Evolutionary conservation across 768 basidiomycete genomes (phyloP).

Genomic region (Melanogaster broomeanus): DNA sequence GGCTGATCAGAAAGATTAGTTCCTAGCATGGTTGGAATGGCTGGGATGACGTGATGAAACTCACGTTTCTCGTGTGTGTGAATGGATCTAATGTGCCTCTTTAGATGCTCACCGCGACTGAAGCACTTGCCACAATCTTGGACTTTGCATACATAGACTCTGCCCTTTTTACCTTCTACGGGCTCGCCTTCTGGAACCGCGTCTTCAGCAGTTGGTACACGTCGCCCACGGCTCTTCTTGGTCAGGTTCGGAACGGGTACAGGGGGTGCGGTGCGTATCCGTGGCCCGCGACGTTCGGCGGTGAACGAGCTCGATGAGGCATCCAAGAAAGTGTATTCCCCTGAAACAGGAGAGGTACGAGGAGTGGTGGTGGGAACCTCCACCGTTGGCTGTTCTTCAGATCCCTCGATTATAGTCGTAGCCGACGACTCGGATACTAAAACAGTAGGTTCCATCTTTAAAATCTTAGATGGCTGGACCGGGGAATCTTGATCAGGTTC

Average conservation of each 20-base stretch:
- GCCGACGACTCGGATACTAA: conserved; percentile 30
- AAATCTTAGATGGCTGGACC: conserved; percentile 28
- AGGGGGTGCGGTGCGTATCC: conserved; percentile 58
- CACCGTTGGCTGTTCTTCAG: conserved; percentile 7
- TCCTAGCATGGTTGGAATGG: conserved; percentile 14
- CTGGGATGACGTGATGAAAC: conserved; percentile 32
- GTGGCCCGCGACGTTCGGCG: conserved; percentile 46
- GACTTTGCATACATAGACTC: conserved; percentile 62
- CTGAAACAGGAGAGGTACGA: conserved; percentile 27
- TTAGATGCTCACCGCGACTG: conserved; percentile 73
- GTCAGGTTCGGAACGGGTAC: conserved; percentile 76
- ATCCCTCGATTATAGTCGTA: conserved; percentile 29
- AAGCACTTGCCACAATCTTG: conserved; percentile 75
- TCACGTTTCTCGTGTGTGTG: conserved; percentile 79
- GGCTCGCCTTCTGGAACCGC: conserved; percentile 21
- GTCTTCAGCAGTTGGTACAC: conserved; percentile 59
- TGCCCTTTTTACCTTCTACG: conserved; percentile 32
- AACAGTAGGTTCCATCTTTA: conserved; percentile 26
- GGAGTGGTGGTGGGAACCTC: conserved; percentile 9
- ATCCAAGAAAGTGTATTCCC: conserved; percentile 36
- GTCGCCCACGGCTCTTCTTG: conserved; percentile 78
- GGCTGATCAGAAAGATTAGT: conserved; percentile 46
- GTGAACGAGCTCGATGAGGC: conserved; percentile 38
- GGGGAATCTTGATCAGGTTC: conserved; percentile 22
- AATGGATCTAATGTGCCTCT: conserved; percentile 73